phyloP scores from a whole-genome alignment of 371 early-diverging fungal genomes.

The Mortierella sp. region DNA sequence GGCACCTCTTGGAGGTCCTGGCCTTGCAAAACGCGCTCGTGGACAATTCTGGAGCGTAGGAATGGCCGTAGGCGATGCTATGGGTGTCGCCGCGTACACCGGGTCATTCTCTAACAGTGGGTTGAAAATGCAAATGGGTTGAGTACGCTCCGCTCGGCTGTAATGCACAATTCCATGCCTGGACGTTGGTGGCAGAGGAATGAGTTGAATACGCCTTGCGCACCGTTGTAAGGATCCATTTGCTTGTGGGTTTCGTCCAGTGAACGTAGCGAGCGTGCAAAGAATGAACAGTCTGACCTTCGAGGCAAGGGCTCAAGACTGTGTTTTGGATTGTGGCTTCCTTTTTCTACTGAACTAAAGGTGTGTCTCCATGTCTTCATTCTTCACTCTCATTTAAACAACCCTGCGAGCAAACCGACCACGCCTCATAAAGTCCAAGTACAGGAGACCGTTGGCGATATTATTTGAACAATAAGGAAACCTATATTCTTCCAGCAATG shows the following conservation, averaged over 20 bases:
- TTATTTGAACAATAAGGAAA: background rate
- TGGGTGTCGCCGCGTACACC: conserved; percentile 64
- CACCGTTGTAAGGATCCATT: conserved; percentile 49
- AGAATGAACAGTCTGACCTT: too few relatives aligned
- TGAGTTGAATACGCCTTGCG: background rate
- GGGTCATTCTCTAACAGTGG: conserved; percentile 63
- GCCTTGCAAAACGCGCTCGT: conserved; percentile 28
- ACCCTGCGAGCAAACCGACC: too few relatives aligned
- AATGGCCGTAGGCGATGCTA: conserved; percentile 68
- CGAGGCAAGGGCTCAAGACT: too few relatives aligned
- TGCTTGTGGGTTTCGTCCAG: background rate
- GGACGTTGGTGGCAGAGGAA: too few relatives aligned
- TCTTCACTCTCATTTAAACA: too few relatives aligned
- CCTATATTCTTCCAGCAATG: conserved; percentile 14
- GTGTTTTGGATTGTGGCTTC: conserved; percentile 41
- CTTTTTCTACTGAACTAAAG: too few relatives aligned
- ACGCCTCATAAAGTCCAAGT: too few relatives aligned
- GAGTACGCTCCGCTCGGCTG: too few relatives aligned
- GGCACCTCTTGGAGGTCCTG: conserved; percentile 23
- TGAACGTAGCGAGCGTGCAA: background rate
- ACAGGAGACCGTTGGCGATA: too few relatives aligned
- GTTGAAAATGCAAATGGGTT: background rate
- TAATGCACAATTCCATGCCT: too few relatives aligned
- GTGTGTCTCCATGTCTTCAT: too few relatives aligned
- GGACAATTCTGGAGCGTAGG: conserved; percentile 60